Percentiles rank a stretch among this genome's conserved stretches.
phyloP scores from a whole-genome alignment of 2,329 filamentous ascomycete genomes.

The Aspergillaceae sp. region DNA sequence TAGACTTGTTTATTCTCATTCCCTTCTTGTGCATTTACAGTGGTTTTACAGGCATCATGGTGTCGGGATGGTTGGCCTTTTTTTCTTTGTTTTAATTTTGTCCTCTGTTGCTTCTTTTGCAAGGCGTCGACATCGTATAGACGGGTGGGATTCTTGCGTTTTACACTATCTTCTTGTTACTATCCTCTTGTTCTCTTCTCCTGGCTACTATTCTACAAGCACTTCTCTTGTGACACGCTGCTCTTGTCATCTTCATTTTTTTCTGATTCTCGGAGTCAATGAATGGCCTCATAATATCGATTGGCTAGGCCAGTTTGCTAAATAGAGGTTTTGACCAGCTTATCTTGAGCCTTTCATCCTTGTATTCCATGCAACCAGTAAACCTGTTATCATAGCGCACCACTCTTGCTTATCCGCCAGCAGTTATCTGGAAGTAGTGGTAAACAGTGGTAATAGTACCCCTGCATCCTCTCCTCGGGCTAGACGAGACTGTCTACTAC shows the following conservation, averaged over 20 bases:
- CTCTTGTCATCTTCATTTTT: no score
- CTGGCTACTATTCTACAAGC: background rate
- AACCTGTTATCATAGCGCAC: no score
- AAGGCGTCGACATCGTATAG: constrained; percentile 16
- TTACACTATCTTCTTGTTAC: constrained; percentile 10
- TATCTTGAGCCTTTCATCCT: no score
- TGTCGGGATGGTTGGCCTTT: constrained; percentile 16
- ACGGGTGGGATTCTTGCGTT: constrained; percentile 17
- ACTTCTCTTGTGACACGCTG: background rate
- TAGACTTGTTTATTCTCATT: constrained; percentile 20
- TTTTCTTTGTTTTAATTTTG: constrained; percentile 8
- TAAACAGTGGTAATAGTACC: no score
- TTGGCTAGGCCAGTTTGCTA: no score
- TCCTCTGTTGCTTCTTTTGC: constrained; percentile 10
- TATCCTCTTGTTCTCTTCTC: constrained; percentile 13
- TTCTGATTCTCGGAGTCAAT: no score
- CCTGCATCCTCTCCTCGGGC: no score
- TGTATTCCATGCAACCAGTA: no score
- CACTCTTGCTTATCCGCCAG: no score
- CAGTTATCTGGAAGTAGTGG: no score
- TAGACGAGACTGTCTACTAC: no score
- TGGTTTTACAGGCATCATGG: constrained; percentile 29
- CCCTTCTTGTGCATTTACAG: constrained; percentile 24
- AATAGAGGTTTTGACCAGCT: no score
- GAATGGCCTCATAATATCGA: background rate